phyloP scores from a whole-genome alignment of 805 yeast species.

The Teunomyces panamensis region DNA sequence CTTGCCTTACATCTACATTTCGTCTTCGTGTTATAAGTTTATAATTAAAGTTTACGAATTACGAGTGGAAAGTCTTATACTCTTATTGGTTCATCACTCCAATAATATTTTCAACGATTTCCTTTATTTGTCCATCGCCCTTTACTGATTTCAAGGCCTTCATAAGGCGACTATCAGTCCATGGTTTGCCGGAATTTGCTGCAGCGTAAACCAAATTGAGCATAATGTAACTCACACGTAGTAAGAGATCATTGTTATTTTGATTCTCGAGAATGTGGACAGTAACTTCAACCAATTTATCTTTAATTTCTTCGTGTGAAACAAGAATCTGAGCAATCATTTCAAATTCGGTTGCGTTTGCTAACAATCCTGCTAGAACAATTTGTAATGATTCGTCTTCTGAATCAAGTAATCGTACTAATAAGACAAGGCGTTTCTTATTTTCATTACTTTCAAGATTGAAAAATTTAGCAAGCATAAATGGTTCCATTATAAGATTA shows the following conservation, averaged over 20 bases:
- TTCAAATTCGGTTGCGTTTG: constrained; percentile 39
- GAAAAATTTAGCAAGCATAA: constrained; percentile 54
- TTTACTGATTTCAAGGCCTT: not conserved
- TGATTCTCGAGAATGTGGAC: constrained; percentile 24
- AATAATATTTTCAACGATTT: constrained; percentile 15
- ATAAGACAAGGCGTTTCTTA: constrained; percentile 24
- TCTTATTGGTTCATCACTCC: constrained; percentile 7
- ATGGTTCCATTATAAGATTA: constrained; percentile 48
- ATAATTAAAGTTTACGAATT: no score
- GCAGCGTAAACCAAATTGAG: constrained; percentile 19
- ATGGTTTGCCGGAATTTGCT: not conserved
- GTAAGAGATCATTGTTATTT: constrained; percentile 22
- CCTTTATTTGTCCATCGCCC: constrained; percentile 7
- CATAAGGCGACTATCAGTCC: not conserved
- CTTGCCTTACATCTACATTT: no score
- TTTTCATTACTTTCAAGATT: constrained; percentile 40
- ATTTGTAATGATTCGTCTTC: constrained; percentile 26
- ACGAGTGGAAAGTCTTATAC: no score
- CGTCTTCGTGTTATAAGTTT: no score
- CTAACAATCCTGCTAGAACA: constrained; percentile 35
- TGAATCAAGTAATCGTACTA: constrained; percentile 34
- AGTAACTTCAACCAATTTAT: constrained; percentile 17
- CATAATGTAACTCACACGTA: constrained; percentile 24
- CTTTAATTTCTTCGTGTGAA: constrained; percentile 10
- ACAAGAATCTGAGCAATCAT: constrained; percentile 30